Percentiles rank a stretch among this genome's conserved stretches.
phyloP scores from a whole-genome alignment of 2,329 filamentous ascomycete genomes.

The Anthostomella pinea region DNA sequence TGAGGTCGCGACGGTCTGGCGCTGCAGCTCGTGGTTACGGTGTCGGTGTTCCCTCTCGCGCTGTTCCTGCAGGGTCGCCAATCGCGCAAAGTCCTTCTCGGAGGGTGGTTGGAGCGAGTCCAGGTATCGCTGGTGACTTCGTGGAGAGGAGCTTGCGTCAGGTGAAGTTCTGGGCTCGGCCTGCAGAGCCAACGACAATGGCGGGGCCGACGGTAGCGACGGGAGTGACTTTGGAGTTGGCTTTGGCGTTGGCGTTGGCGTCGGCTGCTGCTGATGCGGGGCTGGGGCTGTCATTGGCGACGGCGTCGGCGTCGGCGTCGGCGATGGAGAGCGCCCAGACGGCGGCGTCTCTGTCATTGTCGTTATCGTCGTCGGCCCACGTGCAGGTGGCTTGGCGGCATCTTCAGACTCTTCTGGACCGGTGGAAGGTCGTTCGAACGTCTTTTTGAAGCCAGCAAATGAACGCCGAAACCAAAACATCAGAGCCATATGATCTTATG shows the following conservation, averaged over 20 bases:
- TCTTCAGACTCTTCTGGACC: too few species aligned
- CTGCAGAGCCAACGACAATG: constrained; percentile 15
- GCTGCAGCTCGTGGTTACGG: constrained; percentile 36
- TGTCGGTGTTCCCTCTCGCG: constrained; percentile 44
- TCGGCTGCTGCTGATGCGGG: not conserved
- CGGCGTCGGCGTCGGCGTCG: not conserved
- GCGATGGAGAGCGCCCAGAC: too few species aligned
- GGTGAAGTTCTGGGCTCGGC: constrained; percentile 16
- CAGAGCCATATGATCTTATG: too few species aligned
- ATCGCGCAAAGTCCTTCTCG: constrained; percentile 44
- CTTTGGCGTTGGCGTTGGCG: not conserved
- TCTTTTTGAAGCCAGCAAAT: too few species aligned
- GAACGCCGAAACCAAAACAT: too few species aligned
- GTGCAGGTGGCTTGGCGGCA: too few species aligned
- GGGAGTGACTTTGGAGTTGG: constrained; percentile 14
- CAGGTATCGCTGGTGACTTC: constrained; percentile 44
- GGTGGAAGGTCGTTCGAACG: too few species aligned
- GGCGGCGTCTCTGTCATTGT: too few species aligned
- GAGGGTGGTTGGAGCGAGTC: constrained; percentile 49
- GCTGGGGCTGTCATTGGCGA: not conserved
- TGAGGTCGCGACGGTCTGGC: constrained; percentile 13
- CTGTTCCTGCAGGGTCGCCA: constrained; percentile 47
- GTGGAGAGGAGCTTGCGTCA: constrained; percentile 22
- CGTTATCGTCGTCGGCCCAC: too few species aligned
- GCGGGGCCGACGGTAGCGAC: constrained; percentile 22